These are phyloP conservation scores for Cordyceps cateniannulata DNA, from an alignment of 2,329 filamentous ascomycete species.

Conservation along the genomic window DNA sequence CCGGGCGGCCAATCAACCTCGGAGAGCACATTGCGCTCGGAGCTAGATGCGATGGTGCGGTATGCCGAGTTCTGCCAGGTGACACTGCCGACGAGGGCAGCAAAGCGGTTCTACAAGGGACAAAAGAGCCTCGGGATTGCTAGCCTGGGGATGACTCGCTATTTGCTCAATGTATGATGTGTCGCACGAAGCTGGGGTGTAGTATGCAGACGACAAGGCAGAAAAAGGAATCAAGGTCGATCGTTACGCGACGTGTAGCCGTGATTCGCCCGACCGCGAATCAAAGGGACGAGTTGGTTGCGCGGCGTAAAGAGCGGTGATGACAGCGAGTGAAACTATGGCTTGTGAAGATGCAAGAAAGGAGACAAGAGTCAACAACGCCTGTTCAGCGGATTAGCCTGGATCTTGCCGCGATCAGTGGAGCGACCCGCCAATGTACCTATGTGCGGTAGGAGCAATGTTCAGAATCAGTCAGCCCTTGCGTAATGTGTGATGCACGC, in stretches of 20 bases:
- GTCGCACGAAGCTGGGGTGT: neutral
- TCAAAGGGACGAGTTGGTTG: neutral
- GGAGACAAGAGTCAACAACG: slow-evolving; percentile 12
- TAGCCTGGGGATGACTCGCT: neutral
- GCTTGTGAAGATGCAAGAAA: slow-evolving; percentile 6
- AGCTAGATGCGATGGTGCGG: slow-evolving; percentile 11
- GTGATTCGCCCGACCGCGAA: slow-evolving; percentile 1
- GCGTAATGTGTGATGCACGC: neutral
- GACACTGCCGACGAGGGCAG: neutral
- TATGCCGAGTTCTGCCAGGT: neutral
- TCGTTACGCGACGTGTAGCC: neutral
- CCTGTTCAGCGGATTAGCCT: neutral
- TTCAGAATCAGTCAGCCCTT: neutral
- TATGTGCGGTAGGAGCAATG: neutral
- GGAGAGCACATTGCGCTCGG: slow-evolving; percentile 18
- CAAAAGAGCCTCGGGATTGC: neutral
- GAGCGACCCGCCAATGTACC: neutral
- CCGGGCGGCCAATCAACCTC: slow-evolving; percentile 23
- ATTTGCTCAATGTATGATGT: neutral
- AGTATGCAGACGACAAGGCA: neutral
- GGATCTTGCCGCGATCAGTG: neutral
- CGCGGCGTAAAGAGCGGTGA: slow-evolving; percentile 8
- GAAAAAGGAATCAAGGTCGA: neutral
- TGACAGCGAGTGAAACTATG: slow-evolving; percentile 10
- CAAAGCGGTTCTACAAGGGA: neutral